Base-by-base conservation (phyloP, 495 filamentous ascomycete genomes). In the Filosporella fistucella region DNA sequence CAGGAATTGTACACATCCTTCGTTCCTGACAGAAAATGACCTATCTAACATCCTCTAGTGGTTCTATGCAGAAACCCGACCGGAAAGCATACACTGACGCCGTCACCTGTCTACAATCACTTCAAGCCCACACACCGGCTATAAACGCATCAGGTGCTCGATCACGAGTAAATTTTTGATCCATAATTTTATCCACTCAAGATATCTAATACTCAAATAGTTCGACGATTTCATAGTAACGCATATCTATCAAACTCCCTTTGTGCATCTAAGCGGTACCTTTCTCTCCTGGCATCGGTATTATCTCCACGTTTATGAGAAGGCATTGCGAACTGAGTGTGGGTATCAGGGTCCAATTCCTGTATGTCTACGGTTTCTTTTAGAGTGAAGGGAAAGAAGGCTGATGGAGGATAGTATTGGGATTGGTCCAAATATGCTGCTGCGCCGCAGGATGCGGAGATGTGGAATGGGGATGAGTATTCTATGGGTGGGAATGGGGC, bases 201-300 rank as follows among this genome's bases (percentile, higher is more conserved):
- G n/a, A n/a, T n/a, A n/a, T n/a, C n/a, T n/a, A n/a, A n/a, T n/a
- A n/a, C n/a, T n/a, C n/a, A n/a, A n/a, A n/a, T n/a, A n/a, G n/a
- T n/a, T n/a, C 55, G 85, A 89, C 64, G 86, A 89, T 58, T 88
- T 89, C 56, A 70, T 83, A 29, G 82, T 72, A 5, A 74, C 72
- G 8, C 86, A 89, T 58, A 82, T 85, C 60, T 72, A 77, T 46
- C 74, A 86, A 56, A 82, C 80, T 1, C 57, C 68, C 9, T 49
- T 52, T 4, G 82, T 87, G 43, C 85, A 88, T 55, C 78, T 69
- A 49, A 78, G 74, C 11, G 49, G 81, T 13, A 78, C 74, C 44
- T 86, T 90, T 63, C 63, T 86, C 20, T 63, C 75, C 3, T 89
- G 86, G 83, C 86, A 90, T 59, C 69, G 86, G 14, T 85, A 83